phyloP scores from a whole-genome alignment of 2,329 filamentous ascomycete genomes.

The Chaetomium strumarium region DNA sequence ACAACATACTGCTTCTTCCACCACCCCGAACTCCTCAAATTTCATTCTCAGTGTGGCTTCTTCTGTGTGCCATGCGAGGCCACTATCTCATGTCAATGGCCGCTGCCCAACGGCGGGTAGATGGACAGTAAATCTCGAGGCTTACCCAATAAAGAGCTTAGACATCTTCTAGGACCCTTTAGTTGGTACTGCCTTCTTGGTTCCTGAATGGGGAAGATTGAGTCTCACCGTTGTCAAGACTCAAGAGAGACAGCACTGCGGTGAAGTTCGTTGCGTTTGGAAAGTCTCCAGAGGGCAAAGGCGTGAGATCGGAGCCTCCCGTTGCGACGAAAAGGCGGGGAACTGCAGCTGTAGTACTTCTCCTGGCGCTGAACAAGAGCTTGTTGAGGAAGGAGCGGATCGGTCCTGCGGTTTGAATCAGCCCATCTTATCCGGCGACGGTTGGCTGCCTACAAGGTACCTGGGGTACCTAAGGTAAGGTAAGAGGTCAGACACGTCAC shows the following conservation, averaged over 20 bases:
- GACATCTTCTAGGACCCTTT: constrained; percentile 55
- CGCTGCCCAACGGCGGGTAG: not conserved
- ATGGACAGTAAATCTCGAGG: constrained; percentile 1
- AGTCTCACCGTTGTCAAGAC: not conserved
- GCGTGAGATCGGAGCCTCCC: not conserved
- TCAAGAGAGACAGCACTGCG: not conserved
- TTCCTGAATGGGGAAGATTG: not conserved
- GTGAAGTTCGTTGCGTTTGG: not conserved
- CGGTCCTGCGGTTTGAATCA: constrained; percentile 6
- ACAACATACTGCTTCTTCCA: constrained; percentile 88
- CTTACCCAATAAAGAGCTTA: constrained; percentile 93
- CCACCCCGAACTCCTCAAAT: constrained; percentile 83
- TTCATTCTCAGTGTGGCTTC: constrained; percentile 80
- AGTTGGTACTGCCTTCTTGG: not conserved
- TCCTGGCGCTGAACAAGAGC: constrained; percentile 15
- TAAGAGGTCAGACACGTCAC: constrained; percentile 13
- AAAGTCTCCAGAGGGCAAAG: not conserved
- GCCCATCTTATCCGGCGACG: constrained; percentile 21
- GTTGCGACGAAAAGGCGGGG: constrained; percentile 8
- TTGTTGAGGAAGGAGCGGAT: constrained; percentile 3
- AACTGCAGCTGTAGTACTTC: not conserved
- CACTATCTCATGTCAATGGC: constrained; percentile 47
- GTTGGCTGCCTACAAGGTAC: constrained; percentile 9
- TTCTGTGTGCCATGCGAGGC: constrained; percentile 97
- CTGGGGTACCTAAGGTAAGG: too few relatives aligned